Evolutionary conservation across 1,284 basidiomycete genomes (phyloP).

Genomic region (Cryptococcus hybrid): DNA sequence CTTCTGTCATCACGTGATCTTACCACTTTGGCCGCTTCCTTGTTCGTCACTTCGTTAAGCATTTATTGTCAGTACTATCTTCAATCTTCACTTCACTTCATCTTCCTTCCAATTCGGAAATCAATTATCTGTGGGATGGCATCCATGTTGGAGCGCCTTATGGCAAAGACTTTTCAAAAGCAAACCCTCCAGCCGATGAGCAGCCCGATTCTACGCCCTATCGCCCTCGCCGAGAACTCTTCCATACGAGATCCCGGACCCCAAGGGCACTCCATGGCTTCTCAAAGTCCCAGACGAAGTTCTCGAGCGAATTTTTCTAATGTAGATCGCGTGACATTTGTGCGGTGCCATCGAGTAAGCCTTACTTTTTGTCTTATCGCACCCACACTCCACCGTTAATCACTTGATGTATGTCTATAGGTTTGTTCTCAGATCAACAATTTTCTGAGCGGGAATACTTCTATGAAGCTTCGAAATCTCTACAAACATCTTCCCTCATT

Average conservation of each 20-base stretch:
- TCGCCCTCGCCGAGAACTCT: neutral
- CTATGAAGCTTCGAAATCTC: conserved; percentile 67
- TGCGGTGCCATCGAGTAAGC: conserved; percentile 23
- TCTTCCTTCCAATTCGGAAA: too few species aligned
- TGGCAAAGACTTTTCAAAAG: too few species aligned
- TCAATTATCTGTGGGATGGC: neutral
- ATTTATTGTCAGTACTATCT: too few species aligned
- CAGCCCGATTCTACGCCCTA: neutral
- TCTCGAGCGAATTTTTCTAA: conserved; percentile 24
- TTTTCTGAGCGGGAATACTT: conserved; percentile 30
- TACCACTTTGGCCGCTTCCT: too few species aligned
- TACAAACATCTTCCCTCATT: conserved; percentile 72
- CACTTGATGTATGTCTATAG: conserved; percentile 11
- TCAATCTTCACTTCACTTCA: too few species aligned
- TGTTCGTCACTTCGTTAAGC: too few species aligned
- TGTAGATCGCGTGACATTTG: conserved; percentile 28
- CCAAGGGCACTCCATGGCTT: conserved; percentile 20
- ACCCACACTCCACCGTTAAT: neutral
- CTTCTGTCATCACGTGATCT: too few species aligned
- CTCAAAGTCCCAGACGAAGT: conserved; percentile 35
- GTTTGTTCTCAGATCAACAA: conserved; percentile 35
- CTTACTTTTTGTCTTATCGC: neutral
- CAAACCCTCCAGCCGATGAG: neutral
- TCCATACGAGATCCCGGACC: conserved; percentile 28
- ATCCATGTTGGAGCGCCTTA: neutral